Base-by-base conservation (phyloP, 2,329 filamentous ascomycete genomes). In the Verticillium klebahnii region DNA sequence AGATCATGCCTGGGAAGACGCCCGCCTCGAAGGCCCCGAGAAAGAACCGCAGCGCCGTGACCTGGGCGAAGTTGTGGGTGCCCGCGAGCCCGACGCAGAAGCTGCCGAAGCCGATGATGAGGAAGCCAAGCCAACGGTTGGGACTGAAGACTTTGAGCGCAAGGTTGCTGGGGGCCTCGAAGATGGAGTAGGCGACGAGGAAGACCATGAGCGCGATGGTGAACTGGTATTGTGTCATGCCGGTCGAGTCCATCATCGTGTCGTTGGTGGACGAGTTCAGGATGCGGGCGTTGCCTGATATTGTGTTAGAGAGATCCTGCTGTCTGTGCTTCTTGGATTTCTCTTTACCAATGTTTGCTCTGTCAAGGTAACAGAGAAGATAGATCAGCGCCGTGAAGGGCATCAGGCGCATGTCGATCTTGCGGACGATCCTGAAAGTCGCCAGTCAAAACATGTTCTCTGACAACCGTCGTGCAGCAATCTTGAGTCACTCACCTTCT, bases 351-450 rank as follows among this genome's bases (percentile, higher is more conserved):
- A 91, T 90, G 72, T 90, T 91, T 61, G 85, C 83, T 54, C 85
- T 79, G 72, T 90, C 88, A 29, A 90, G 80, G 70, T 88, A 90
- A 73, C 85, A 88, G 25, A 90, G 79, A 56, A 90, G 79, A 71
- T 89, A 64, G 58, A 90, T 88, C 59, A 73, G 76, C 7, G 85
- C 84, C n/a, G 80, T 84, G 15, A 90, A 74, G 1, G 88, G 87
- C 15, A 90, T 76, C 61, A 90, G 88, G 60, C 83, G 80, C 19
- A 84, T 63, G 70, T 90, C 88, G 68, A 89, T 86, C 67, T 84
- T 86, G 73, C 81, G 75, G 29, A 86, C 64, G 7, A 86, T 32
- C 12, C 56, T 57, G 12, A 12, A 23, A 31, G 11, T 29, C 5
- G 31, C 36, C 5, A 34, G 55, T 29, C 29, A 29, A 6, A 6